A percentile compares a stretch with the other conserved stretches of the same genome.
These are phyloP conservation scores for Melampsora occidentalis DNA, from an alignment of 1,284 basidiomycete genomes.

Conservation along the genomic window DNA sequence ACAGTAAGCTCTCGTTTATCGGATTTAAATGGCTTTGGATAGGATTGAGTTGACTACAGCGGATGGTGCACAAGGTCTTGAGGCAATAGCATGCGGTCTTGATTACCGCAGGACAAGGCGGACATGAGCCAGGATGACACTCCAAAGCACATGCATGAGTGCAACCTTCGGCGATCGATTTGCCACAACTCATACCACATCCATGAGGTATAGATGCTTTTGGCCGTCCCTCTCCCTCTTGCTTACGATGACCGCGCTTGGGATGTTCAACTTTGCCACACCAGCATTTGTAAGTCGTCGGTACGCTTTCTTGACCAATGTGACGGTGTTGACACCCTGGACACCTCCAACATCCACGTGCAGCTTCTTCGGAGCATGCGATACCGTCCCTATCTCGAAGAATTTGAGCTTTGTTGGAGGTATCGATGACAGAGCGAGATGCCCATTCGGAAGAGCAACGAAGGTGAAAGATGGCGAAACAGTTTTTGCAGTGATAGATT, in stretches of 20 bases:
- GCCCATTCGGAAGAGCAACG: constrained; percentile 35
- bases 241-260: constrained; percentile 7
- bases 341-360: constrained; percentile 33
- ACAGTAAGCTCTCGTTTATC: constrained; percentile 16
- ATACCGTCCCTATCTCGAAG: constrained; percentile 40
- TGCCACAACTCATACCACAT: constrained; percentile 31
- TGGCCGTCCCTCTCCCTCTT: background rate
- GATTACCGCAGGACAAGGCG: constrained; percentile 37
- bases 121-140: constrained; percentile 40
- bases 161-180: constrained; percentile 28
- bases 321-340: constrained; percentile 35
- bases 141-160: constrained; percentile 20
- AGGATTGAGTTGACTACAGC: constrained; percentile 39
- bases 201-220: constrained; percentile 34
- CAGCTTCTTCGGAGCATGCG: constrained; percentile 16
- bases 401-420: constrained; percentile 12
- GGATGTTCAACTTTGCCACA: constrained; percentile 33
- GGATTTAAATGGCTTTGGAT: constrained; percentile 10
- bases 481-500: constrained; percentile 34
- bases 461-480: constrained; percentile 32
- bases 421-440: constrained; percentile 26
- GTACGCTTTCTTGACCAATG: constrained; percentile 25
- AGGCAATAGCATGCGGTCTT: constrained; percentile 23
- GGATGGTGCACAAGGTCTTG: constrained; percentile 19
- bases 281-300: constrained; percentile 23